Base-by-base conservation (phyloP, 2,329 filamentous ascomycete species). In the Epichloe gansuensis region DNA sequence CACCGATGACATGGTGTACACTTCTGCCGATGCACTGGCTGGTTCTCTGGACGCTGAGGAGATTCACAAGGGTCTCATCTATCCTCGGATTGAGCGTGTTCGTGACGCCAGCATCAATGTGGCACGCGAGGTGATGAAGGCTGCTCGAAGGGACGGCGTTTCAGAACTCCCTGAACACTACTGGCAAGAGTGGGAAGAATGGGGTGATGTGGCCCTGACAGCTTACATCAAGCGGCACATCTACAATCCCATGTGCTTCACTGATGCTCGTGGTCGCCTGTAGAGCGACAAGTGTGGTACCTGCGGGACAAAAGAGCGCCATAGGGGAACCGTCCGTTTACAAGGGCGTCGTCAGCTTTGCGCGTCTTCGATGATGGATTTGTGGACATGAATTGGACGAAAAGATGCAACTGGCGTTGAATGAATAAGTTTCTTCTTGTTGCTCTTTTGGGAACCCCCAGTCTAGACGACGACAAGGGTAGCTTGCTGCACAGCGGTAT, bases 1-100 rank as follows among this genome's bases (percentile, higher is more conserved):
- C 59, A 97, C 91, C 5, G 88, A 96, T 67, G 81, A 85, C 68
- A 98, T 98, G 93, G 89, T 98, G 64, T 97, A 97, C 73, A 89
- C 87, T 48, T 91, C 90, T 35, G 93, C 89, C 31, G 84, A 85
- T 41, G 85, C 89, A 4, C 80, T 97, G 21, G 80, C 88, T 15
- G 82, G 81, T 53, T 83, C 85, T 36, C 78, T 98, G 55, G 89
- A 85, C 56, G 75, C 81, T 40, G 84, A 93, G 56, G 93, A 98
- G 73, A 74, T 89, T 62, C 80, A 84, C 52, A 81, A 84, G 66
- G 88, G 89, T 51, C 83, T 94, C 66, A 84, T 97, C 63, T 97
- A 98, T 74, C 93, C 89, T 12, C 81, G 84, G 65, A 87, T 98
- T 64, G 83, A 88, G 68, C 86, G 93, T 56, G 95, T 98, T 58